A percentile compares a stretch with the other conserved stretches of the same genome.
Evolutionary conservation across 495 filamentous ascomycete species (phyloP).

Genomic region (Hypomontagnella monticulosa): DNA sequence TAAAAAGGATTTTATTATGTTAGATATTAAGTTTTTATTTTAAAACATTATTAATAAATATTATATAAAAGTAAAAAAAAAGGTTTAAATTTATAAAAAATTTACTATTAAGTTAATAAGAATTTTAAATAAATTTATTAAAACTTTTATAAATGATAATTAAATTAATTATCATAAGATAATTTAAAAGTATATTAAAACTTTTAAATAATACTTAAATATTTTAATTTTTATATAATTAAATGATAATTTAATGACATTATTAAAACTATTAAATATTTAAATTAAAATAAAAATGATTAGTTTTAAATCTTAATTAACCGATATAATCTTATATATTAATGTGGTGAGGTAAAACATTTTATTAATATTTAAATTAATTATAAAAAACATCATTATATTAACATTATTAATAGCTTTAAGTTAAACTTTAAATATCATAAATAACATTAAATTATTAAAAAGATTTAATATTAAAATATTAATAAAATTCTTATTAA

Average conservation of each 20-base stretch:
- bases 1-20: background rate
- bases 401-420: background rate
- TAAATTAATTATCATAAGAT: background rate
- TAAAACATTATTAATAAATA: constrained; percentile 2
- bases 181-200: background rate
- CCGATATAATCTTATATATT: background rate
- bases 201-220: background rate
- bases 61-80: background rate
- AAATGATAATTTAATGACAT: background rate
- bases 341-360: background rate
- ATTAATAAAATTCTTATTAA: background rate
- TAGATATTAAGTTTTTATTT: background rate
- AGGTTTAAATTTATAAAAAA: background rate
- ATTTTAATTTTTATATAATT: background rate
- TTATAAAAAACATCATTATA: background rate
- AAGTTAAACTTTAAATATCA: background rate
- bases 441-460: background rate
- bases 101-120: background rate
- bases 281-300: background rate
- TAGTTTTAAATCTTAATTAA: background rate
- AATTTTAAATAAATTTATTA: background rate
- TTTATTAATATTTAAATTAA: background rate
- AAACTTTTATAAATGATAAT: background rate
- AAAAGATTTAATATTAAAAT: background rate
- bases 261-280: background rate